Percentiles rank a stretch among this genome's conserved stretches.
phyloP scores from a whole-genome alignment of 2,329 filamentous ascomycete genomes.

The Aspergillus fijiensis region DNA sequence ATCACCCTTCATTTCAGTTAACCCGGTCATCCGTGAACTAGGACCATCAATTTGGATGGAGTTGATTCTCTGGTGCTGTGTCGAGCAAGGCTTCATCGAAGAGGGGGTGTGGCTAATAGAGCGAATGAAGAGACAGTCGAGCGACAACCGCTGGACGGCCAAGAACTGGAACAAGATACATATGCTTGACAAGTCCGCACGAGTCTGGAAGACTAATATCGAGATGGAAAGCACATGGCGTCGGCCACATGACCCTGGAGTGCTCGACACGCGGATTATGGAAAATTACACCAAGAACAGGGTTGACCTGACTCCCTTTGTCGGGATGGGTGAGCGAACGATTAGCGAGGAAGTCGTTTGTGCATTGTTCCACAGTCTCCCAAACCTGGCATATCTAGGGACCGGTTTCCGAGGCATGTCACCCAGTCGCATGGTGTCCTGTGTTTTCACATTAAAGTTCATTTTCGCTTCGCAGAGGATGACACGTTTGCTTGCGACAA shows the following conservation, averaged over 20 bases:
- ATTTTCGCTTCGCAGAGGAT: slow-evolving; percentile 11
- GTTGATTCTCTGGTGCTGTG: slow-evolving; percentile 52
- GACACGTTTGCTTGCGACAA: slow-evolving; percentile 29
- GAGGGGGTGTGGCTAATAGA: slow-evolving; percentile 44
- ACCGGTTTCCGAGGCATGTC: slow-evolving; percentile 33
- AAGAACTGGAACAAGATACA: slow-evolving; percentile 47
- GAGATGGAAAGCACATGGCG: slow-evolving; percentile 38
- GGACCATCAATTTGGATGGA: slow-evolving; percentile 52
- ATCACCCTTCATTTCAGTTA: slow-evolving; percentile 40
- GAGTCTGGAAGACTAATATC: slow-evolving; percentile 37
- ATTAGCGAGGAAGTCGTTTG: slow-evolving; percentile 60
- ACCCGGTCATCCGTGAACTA: slow-evolving; percentile 44
- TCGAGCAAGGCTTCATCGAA: slow-evolving; percentile 46
- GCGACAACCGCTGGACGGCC: slow-evolving; percentile 39
- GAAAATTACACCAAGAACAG: not conserved
- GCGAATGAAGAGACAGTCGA: slow-evolving; percentile 29
- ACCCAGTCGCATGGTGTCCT: slow-evolving; percentile 30
- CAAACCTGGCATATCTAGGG: slow-evolving; percentile 47
- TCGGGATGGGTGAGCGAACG: slow-evolving; percentile 47
- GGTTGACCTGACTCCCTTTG: slow-evolving; percentile 29
- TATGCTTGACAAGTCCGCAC: slow-evolving; percentile 27
- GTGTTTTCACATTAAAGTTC: slow-evolving; percentile 23
- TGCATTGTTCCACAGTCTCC: slow-evolving; percentile 54
- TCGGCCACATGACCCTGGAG: slow-evolving; percentile 23
- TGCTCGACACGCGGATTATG: slow-evolving; percentile 15